phyloP scores from a whole-genome alignment of 345 rosid species.

The Raphanus raphanistrum region DNA sequence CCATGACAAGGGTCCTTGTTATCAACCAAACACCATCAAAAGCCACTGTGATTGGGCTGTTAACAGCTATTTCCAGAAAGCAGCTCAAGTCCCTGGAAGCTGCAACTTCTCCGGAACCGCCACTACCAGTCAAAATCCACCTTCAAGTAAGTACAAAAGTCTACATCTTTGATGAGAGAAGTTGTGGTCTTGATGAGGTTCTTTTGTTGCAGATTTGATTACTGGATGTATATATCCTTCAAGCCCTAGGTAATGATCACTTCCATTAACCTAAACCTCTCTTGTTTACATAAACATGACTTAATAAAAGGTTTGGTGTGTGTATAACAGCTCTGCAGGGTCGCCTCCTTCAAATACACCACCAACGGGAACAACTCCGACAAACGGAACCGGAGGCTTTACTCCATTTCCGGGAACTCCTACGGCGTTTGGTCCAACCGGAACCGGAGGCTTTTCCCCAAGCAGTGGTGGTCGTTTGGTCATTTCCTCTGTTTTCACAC shows the following conservation, averaged over 20 bases:
- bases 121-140: constrained; percentile 35
- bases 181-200: constrained; percentile 19
- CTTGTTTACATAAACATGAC: constrained; percentile 6
- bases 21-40: constrained; percentile 66
- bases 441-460: constrained; percentile 25
- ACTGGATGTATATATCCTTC: constrained; percentile 39
- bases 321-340: constrained; percentile 33
- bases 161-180: neutral
- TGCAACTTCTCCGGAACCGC: constrained; percentile 40
- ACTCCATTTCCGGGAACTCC: constrained; percentile 24
- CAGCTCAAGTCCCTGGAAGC: constrained; percentile 36
- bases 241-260: constrained; percentile 36
- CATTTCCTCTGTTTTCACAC: constrained; percentile 30
- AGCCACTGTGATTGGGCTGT: constrained; percentile 46
- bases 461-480: constrained; percentile 28
- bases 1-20: constrained; percentile 72
- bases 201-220: constrained; percentile 33
- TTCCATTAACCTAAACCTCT: neutral
- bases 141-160: constrained; percentile 28
- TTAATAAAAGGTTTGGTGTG: neutral
- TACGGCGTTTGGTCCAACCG: constrained; percentile 39
- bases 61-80: constrained; percentile 41
- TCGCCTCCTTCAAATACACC: constrained; percentile 37
- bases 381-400: constrained; percentile 17
- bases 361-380: constrained; percentile 25